Evolutionary conservation across 108 stramenopile genomes (phyloP).

Genomic region (Nitzschia inconspicua): DNA sequence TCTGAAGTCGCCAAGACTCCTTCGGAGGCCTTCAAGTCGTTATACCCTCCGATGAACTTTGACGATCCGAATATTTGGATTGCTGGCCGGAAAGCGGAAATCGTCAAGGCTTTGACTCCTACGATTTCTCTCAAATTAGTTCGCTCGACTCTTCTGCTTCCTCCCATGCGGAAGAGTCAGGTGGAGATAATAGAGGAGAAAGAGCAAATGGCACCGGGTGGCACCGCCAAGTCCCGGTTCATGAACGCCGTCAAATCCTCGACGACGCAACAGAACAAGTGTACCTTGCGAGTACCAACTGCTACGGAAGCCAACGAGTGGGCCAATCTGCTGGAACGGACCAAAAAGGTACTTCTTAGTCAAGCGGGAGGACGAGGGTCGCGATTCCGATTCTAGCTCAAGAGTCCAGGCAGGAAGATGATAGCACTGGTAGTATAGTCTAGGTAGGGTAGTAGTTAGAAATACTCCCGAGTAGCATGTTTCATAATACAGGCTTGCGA

Average conservation of each 20-base stretch:
- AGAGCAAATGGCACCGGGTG: no score
- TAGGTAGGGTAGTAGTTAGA: no score
- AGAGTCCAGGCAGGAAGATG: no score
- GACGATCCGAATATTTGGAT: conserved; percentile 12
- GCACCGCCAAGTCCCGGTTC: conserved; percentile 14
- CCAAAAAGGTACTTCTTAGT: conserved; percentile 16
- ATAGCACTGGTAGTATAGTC: no score
- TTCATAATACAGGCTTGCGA: no score
- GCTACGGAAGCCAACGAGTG: conserved; percentile 14
- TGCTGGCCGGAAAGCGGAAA: conserved; percentile 8
- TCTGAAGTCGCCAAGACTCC: conserved; percentile 20
- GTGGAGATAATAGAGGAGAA: conserved; percentile 13
- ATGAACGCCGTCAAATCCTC: conserved; percentile 29
- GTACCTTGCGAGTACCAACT: conserved; percentile 20
- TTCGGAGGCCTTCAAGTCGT: conserved; percentile 19
- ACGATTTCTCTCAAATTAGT: conserved; percentile 6
- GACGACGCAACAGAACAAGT: conserved; percentile 13
- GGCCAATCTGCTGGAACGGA: conserved; percentile 12
- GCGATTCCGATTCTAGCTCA: no score
- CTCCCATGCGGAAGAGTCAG: conserved; percentile 13
- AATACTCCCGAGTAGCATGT: no score
- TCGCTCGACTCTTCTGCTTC: conserved; percentile 1
- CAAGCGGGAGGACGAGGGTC: no score
- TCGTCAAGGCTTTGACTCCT: conserved; percentile 20
- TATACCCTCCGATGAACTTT: conserved; percentile 24